A percentile compares a stretch with the other conserved stretches of the same genome.
Evolutionary conservation across 768 basidiomycete species (phyloP).

Genomic region (Infundibulicybe gibba): DNA sequence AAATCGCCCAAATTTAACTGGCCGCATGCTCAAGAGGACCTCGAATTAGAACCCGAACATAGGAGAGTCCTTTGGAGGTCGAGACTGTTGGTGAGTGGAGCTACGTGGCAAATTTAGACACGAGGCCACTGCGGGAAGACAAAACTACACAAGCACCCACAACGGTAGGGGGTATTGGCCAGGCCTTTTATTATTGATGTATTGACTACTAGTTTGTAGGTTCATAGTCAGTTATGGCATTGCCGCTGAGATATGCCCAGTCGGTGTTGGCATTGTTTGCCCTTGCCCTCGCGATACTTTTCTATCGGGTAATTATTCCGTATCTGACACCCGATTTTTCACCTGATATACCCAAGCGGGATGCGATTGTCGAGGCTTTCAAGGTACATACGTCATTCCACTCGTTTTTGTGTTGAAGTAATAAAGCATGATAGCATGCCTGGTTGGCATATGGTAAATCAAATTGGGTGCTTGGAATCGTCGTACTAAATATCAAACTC

Average conservation of each 20-base stretch:
- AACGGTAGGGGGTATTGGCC: too few relatives aligned
- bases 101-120: neutral
- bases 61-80: too few relatives aligned
- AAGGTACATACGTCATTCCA: slow-evolving; percentile 41
- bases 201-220: too few relatives aligned
- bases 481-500: slow-evolving; percentile 7
- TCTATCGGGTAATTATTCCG: too few relatives aligned
- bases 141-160: too few relatives aligned
- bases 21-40: too few relatives aligned
- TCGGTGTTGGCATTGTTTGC: slow-evolving; percentile 1
- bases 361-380: slow-evolving; percentile 78
- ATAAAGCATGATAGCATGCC: slow-evolving; percentile 53
- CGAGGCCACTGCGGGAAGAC: slow-evolving; percentile 1
- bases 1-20: too few relatives aligned
- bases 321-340: slow-evolving; percentile 12
- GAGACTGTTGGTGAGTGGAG: too few relatives aligned
- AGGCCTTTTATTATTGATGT: too few relatives aligned
- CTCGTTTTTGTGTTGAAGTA: neutral
- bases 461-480: neutral
- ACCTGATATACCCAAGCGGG: slow-evolving; percentile 60
- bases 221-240: too few relatives aligned
- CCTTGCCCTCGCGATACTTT: too few relatives aligned
- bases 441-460: slow-evolving; percentile 77
- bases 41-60: too few relatives aligned
- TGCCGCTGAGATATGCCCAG: neutral